Conservation (phyloP, 169 alveolate species). For the Toxoplasma gondii region DNA sequence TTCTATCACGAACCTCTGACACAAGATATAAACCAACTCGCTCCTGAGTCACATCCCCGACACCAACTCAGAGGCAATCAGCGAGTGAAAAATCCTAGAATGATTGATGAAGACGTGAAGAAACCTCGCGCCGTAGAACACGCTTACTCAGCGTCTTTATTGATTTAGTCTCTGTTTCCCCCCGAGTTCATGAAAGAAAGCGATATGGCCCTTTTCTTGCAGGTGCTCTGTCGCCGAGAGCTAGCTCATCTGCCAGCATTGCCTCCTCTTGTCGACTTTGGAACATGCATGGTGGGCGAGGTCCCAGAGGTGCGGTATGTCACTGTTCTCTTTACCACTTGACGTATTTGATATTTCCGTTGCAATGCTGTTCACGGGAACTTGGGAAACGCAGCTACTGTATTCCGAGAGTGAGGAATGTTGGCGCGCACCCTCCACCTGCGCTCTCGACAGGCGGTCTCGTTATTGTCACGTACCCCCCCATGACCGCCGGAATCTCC, state of each 20-base stretch:
- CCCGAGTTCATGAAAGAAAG: not conserved
- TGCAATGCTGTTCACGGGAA: not conserved
- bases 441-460: too few relatives aligned
- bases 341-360: not conserved
- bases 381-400: not conserved
- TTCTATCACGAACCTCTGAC: too few relatives aligned
- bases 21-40: too few relatives aligned
- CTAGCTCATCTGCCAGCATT: not conserved
- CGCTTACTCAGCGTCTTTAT: too few relatives aligned
- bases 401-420: not conserved
- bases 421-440: not conserved
- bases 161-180: not conserved
- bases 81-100: too few relatives aligned
- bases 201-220: not conserved
- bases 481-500: too few relatives aligned
- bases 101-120: too few relatives aligned
- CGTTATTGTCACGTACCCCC: too few relatives aligned
- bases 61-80: too few relatives aligned
- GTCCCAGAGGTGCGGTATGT: conserved; percentile 24
- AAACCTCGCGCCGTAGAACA: too few relatives aligned
- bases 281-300: not conserved
- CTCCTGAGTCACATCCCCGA: too few relatives aligned
- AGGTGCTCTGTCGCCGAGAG: conserved; percentile 28
- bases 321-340: not conserved
- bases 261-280: conserved; percentile 28